Evolutionary conservation across 495 filamentous ascomycete species (phyloP), one percentile per base, ranked within the genome.

Genomic region (Xylaria palmicola): DNA sequence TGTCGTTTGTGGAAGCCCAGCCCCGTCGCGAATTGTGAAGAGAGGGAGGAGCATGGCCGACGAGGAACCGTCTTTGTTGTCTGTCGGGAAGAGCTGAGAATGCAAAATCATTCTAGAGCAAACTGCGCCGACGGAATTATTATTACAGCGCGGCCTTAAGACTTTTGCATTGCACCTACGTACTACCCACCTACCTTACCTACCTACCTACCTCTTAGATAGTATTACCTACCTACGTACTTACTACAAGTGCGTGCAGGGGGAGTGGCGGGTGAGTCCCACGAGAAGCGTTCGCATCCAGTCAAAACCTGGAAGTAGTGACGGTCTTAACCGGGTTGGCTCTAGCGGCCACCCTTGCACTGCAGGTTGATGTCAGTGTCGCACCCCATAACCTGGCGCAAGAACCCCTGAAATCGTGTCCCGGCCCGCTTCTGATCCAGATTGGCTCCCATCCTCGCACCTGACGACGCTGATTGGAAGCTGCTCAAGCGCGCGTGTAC

Each of bases 331-430:
- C 56, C 20, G 0, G 44, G 39, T 49, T 40, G 6, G 43, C 10
- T 24, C 32, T 59, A 40, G 44, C 24, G 56, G 20, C 26, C 6
- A 2, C 22, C 51, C 0, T 34, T 9, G 32, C 34, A 10, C 39
- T 57, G 55, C 41, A 57, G 19, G 40, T 57, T 57, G 55, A 57
- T 48, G 55, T 57, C 55, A 57, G 55, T 17, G 36, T 19, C 22
- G 56, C 6, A 30, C 22, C 43, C 34, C 44, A 51, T 22, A 51
- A 15, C 36, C 27, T 13, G 36, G 36, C 1, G 12, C 15, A 17
- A 44, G 39, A 34, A 39, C 45, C 56, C 56, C 56, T 59, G 56
- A 59, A 41, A 50, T 49, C 44, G 30, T 39, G 22, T 36, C 17
- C 7, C n/a, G 53, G 4, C 53, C 40, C 53, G 37, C 52, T 55